Evolutionary conservation across 2,329 filamentous ascomycete species (phyloP).

Genomic region (Ophiostoma novo-ulmi): DNA sequence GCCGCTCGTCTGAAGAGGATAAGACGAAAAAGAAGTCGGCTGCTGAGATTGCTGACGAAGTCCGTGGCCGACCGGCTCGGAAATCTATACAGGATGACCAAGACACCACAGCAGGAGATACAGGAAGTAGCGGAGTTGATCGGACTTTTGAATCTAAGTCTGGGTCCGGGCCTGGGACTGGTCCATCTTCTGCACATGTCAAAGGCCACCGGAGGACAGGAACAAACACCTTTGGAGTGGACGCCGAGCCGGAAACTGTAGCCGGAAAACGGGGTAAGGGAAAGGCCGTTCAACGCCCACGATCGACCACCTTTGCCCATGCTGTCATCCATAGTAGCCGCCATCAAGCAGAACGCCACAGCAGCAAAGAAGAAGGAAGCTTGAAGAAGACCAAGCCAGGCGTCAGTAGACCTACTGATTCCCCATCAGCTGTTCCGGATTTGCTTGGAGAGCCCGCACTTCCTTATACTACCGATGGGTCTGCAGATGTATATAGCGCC

Average conservation of each 20-base stretch:
- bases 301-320: conserved; percentile 43
- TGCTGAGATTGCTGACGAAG: conserved; percentile 50
- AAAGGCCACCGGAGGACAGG: not conserved
- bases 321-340: conserved; percentile 42
- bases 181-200: not conserved
- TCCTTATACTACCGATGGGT: conserved; percentile 51
- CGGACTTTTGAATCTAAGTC: not conserved
- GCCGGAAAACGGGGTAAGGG: conserved; percentile 16
- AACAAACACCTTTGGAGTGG: not conserved
- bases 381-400: not conserved
- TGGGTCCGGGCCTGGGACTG: not conserved
- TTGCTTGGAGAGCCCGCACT: conserved; percentile 53
- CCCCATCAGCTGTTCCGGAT: conserved; percentile 35
- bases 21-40: conserved; percentile 56
- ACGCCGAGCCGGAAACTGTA: not conserved
- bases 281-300: conserved; percentile 33
- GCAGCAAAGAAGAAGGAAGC: conserved; percentile 26
- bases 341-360: not conserved
- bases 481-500: conserved; percentile 44
- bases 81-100: conserved; percentile 33
- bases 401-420: conserved; percentile 31
- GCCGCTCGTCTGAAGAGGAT: conserved; percentile 59
- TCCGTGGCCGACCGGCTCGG: conserved; percentile 44
- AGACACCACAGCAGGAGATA: conserved; percentile 33
- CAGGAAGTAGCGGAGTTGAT: conserved; percentile 18